Conservation (phyloP, 1,284 basidiomycete genomes). For the Tylopilus sp. region DNA sequence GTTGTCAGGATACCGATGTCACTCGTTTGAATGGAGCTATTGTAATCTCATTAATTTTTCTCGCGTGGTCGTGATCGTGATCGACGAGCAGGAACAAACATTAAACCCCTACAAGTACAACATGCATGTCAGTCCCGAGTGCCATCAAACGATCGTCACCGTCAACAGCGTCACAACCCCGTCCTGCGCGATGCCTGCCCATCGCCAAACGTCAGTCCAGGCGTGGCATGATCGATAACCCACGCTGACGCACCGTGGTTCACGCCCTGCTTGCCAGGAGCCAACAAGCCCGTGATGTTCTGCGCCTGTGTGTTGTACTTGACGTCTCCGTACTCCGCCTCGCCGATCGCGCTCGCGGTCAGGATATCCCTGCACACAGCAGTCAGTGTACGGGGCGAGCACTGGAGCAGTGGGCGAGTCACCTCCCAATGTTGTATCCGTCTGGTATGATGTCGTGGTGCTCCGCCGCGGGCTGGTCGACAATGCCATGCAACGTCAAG, state of each 20-base stretch:
- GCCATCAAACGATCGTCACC: slow-evolving; percentile 37
- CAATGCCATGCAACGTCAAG: background rate
- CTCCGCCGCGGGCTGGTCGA: slow-evolving; percentile 35
- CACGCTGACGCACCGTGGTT: slow-evolving; percentile 22
- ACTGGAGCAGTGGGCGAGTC: background rate
- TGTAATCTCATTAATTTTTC: background rate
- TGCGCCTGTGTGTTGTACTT: slow-evolving; percentile 47
- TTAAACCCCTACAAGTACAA: background rate
- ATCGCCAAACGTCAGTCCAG: background rate
- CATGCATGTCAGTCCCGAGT: background rate
- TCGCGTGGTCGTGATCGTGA: background rate
- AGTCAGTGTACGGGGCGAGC: no score
- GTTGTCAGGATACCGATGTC: slow-evolving; percentile 10
- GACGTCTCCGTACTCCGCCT: slow-evolving; percentile 40
- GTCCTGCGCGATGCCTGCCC: slow-evolving; percentile 41
- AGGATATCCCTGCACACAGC: no score
- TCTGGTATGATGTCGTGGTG: slow-evolving; percentile 49
- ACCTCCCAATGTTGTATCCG: slow-evolving; percentile 53
- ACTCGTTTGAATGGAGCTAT: slow-evolving; percentile 8
- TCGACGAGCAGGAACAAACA: background rate
- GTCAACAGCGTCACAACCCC: slow-evolving; percentile 45
- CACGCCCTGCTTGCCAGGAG: slow-evolving; percentile 16
- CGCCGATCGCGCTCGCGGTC: slow-evolving; percentile 42
- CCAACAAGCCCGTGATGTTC: slow-evolving; percentile 30
- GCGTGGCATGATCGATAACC: no score